A percentile compares a stretch with the other conserved stretches of the same genome.
These are phyloP conservation scores for Phytopythium ostracodes DNA, from an alignment of 352 stramenopile genomes.

Conservation along the genomic window DNA sequence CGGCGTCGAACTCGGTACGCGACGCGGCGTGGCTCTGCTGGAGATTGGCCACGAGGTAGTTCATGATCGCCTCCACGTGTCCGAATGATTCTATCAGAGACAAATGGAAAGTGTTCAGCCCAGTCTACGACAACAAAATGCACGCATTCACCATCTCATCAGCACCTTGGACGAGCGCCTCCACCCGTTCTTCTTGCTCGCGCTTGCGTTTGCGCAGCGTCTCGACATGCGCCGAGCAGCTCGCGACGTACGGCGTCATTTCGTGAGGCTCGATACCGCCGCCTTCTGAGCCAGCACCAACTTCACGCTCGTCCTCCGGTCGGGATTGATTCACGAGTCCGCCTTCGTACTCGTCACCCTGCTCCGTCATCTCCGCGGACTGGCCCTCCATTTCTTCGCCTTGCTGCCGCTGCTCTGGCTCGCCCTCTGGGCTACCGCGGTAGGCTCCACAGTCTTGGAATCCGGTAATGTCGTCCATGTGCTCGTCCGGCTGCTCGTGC, in stretches of 20 bases:
- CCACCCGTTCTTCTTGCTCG: slow-evolving; percentile 51
- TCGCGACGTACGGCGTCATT: slow-evolving; percentile 35
- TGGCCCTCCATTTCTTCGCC: not conserved
- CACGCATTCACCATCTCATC: no score
- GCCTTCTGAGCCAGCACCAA: slow-evolving; percentile 6
- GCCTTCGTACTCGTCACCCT: not conserved
- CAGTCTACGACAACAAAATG: no score
- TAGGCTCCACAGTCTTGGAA: not conserved
- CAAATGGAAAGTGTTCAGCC: no score
- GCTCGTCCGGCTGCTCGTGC: not conserved
- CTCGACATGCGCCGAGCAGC: slow-evolving; percentile 34
- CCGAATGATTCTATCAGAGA: slow-evolving; percentile 33
- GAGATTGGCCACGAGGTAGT: slow-evolving; percentile 31
- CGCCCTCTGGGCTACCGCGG: not conserved
- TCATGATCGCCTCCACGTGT: slow-evolving; percentile 39
- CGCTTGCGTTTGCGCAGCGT: slow-evolving; percentile 47
- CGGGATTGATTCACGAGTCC: not conserved
- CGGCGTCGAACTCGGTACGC: slow-evolving; percentile 28
- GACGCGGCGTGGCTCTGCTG: slow-evolving; percentile 33
- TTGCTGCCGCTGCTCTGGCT: not conserved
- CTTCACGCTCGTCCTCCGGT: not conserved
- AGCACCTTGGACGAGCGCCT: slow-evolving; percentile 44
- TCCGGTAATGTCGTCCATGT: not conserved
- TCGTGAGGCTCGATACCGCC: slow-evolving; percentile 11
- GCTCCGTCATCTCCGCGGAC: not conserved